phyloP scores from a whole-genome alignment of 345 rosid genomes.

The Chamaenerion angustifolium region DNA sequence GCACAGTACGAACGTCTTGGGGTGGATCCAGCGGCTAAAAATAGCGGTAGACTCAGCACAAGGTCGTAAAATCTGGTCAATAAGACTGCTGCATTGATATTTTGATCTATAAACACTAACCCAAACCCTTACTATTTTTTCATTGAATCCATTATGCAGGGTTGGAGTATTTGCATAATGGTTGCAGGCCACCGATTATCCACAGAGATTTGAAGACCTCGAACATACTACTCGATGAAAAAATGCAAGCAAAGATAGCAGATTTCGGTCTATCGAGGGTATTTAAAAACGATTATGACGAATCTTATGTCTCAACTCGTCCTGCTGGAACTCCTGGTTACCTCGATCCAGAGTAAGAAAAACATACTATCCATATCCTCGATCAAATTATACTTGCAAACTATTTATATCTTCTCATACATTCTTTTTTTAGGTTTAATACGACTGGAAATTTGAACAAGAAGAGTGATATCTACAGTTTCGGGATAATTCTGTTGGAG shows the following conservation, averaged over 20 bases:
- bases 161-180: constrained; percentile 31
- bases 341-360: constrained; percentile 44
- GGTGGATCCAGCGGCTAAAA: constrained; percentile 20
- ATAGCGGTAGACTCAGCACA: constrained; percentile 26
- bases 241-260: constrained; percentile 33
- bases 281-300: constrained; percentile 19
- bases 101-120: too few relatives aligned
- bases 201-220: constrained; percentile 28
- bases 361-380: neutral
- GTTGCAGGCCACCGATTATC: constrained; percentile 47
- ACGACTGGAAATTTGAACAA: constrained; percentile 8
- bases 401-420: too few relatives aligned
- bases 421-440: constrained; percentile 3
- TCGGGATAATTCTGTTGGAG: constrained; percentile 41
- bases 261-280: constrained; percentile 56
- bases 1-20: constrained; percentile 9
- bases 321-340: constrained; percentile 43
- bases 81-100: neutral
- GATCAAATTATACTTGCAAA: too few relatives aligned
- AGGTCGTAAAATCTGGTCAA: constrained; percentile 10
- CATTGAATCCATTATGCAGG: constrained; percentile 7
- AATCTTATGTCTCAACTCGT: constrained; percentile 14
- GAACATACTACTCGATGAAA: constrained; percentile 21
- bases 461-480: constrained; percentile 49
- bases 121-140: neutral